Evolutionary conservation across 2,329 filamentous ascomycete genomes (phyloP), one percentile per base, ranked within the genome.

Genomic region (Pseudogymnoascus sp.): DNA sequence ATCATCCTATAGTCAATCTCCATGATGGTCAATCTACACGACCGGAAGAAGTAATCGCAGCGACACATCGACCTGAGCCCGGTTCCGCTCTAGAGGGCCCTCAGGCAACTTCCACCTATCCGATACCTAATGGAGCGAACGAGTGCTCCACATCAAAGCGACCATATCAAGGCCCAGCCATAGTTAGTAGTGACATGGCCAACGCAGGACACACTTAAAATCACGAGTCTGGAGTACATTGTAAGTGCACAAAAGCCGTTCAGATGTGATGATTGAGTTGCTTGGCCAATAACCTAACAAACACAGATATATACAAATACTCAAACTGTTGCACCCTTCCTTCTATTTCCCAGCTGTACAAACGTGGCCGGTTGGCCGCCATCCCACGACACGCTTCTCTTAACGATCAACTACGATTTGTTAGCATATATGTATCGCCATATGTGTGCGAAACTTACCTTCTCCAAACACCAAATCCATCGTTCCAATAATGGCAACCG

Each of bases 401-500:
- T 77, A 83, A 71, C 80, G 72, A 71, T 83, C 80, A 63, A 83
- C 79, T 71, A 73, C 33, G 72, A 70, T 71, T 60, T 59, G 59
- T 70, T 65, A 69, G 65, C 62, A 48, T 59, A 58, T 65, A 35
- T 59, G 64, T 62, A 42, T 13, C 9, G 27, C 36, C 36, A 39
- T n/a, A 35, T 60, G 55, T 60, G 59, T 62, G 42, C 62, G 61
- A 64, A 48, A 76, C 83, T 81, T 81, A 85, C 91, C 91, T 18
- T 59, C 58, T 39, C 58, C 58, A 18, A 59, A 59, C 58, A 93
- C 89, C 74, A 94, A 77, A 84, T 92, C 89, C 88, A 92, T 92
- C 60, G 89, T 89, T 74, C 86, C 89, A 70, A 97, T 97, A 64
- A 97, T 92, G 58, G 94, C 95, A 59, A 99, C 94, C 27, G 93